A percentile compares a stretch with the other conserved stretches of the same genome.
These are phyloP conservation scores for Helotiales sp. DNA, from an alignment of 2,329 filamentous ascomycete species.

Conservation along the genomic window DNA sequence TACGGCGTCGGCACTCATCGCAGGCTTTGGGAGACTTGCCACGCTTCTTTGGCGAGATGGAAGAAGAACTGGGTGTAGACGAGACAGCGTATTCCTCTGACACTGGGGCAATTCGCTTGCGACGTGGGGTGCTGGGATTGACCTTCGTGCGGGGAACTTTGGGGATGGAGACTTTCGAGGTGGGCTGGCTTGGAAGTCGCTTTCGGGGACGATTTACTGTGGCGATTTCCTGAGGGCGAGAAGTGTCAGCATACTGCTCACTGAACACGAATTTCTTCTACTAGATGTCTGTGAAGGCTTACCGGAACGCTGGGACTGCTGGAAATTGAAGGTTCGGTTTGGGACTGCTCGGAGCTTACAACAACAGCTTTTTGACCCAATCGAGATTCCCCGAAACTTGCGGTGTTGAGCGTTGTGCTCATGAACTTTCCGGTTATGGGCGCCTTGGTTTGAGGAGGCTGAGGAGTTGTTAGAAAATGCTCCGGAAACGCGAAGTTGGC, in stretches of 20 bases:
- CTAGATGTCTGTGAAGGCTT: background rate
- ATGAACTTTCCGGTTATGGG: no score
- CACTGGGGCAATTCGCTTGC: background rate
- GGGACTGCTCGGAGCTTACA: background rate
- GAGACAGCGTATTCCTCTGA: background rate
- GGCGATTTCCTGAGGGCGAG: background rate
- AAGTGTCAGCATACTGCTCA: background rate
- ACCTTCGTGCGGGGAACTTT: background rate
- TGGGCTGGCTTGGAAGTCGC: background rate
- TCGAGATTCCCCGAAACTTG: background rate
- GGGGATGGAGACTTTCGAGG: background rate
- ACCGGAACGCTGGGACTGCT: background rate
- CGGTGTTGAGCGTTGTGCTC: no score
- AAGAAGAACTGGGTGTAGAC: background rate
- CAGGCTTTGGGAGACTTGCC: background rate
- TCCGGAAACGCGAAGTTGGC: background rate
- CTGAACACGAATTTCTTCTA: background rate
- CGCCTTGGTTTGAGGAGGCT: background rate
- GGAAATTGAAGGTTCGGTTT: background rate
- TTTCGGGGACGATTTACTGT: background rate
- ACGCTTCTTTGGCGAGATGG: background rate
- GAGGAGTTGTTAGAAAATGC: background rate
- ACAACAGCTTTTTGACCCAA: background rate
- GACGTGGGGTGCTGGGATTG: background rate
- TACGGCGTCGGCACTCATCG: slow-evolving; percentile 4